These are phyloP conservation scores for Bertia moriformis DNA, from an alignment of 2,329 filamentous ascomycete genomes.

Conservation along the genomic window DNA sequence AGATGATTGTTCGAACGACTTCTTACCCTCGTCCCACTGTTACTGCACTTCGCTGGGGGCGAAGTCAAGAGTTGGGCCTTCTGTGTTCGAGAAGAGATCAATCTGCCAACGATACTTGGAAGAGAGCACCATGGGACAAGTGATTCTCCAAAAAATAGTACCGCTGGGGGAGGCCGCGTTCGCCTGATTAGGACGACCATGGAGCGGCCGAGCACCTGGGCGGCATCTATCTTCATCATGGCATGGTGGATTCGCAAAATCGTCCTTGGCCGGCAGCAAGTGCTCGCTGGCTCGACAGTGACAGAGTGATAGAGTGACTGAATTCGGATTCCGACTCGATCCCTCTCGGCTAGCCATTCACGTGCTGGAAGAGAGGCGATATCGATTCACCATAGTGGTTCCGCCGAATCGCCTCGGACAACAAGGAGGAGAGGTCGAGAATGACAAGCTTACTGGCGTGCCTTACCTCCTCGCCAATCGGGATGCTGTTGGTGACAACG, in stretches of 20 bases:
- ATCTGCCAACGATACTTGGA: slow-evolving; percentile 74
- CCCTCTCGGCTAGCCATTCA: too few species aligned
- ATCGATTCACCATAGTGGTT: slow-evolving; percentile 93
- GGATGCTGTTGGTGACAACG: slow-evolving; percentile 93
- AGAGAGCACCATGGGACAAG: slow-evolving; percentile 53
- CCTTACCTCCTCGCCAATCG: slow-evolving; percentile 60
- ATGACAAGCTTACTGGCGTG: slow-evolving; percentile 72
- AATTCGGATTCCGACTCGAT: slow-evolving; percentile 20
- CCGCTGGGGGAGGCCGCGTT: slow-evolving; percentile 37
- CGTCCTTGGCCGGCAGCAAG: slow-evolving; percentile 5
- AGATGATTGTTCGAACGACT: slow-evolving; percentile 3
- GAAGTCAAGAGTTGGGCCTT: slow-evolving; percentile 16
- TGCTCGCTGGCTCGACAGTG: slow-evolving; percentile 3
- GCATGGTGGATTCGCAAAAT: slow-evolving; percentile 4
- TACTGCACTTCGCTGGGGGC: too few species aligned
- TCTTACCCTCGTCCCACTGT: slow-evolving; percentile 4
- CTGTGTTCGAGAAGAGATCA: slow-evolving; percentile 16
- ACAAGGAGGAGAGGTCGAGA: slow-evolving; percentile 73
- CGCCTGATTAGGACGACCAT: slow-evolving; percentile 9
- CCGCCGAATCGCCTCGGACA: slow-evolving; percentile 83
- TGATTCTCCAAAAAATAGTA: slow-evolving; percentile 58
- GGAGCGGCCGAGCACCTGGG: slow-evolving; percentile 5
- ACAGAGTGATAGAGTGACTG: slow-evolving; percentile 6
- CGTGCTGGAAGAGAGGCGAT: slow-evolving; percentile 54
- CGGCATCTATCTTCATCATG: slow-evolving; percentile 1